These are phyloP conservation scores for Periglandula ipomoeae DNA, from an alignment of 2,329 filamentous ascomycete genomes.

Conservation along the genomic window DNA sequence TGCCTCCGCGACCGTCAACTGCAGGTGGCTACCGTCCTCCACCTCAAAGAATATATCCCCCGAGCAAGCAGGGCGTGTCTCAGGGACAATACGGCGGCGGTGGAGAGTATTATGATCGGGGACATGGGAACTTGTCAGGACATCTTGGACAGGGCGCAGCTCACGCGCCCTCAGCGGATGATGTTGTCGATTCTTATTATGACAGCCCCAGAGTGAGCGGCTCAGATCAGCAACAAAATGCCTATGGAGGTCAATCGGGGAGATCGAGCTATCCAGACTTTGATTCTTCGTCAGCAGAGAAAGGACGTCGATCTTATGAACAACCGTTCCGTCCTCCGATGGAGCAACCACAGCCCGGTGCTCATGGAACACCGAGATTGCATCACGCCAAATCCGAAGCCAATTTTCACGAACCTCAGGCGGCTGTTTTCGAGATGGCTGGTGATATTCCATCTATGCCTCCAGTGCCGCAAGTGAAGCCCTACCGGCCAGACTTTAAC, in stretches of 20 bases:
- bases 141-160: conserved; percentile 6
- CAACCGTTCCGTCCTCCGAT: conserved; percentile 32
- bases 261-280: conserved; percentile 31
- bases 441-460: conserved; percentile 51
- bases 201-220: conserved; percentile 26
- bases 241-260: conserved; percentile 12
- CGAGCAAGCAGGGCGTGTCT: conserved; percentile 27
- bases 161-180: conserved; percentile 31
- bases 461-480: conserved; percentile 28
- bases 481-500: conserved; percentile 18
- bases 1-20: conserved; percentile 46
- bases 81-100: conserved; percentile 22
- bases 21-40: conserved; percentile 42
- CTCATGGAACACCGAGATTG: conserved; percentile 42
- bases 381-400: conserved; percentile 59
- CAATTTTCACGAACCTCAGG: conserved; percentile 52
- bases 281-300: conserved; percentile 25
- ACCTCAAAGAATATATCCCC: conserved; percentile 43
- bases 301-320: conserved; percentile 37
- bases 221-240: conserved; percentile 16
- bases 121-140: conserved; percentile 20
- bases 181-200: conserved; percentile 48
- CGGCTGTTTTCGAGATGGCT: conserved; percentile 67
- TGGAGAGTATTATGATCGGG: conserved; percentile 21
- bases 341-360: conserved; percentile 38